Evolutionary conservation across 2,329 filamentous ascomycete genomes (phyloP), one percentile per base, ranked within the genome.

Genomic region (Huntiella abstrusa): DNA sequence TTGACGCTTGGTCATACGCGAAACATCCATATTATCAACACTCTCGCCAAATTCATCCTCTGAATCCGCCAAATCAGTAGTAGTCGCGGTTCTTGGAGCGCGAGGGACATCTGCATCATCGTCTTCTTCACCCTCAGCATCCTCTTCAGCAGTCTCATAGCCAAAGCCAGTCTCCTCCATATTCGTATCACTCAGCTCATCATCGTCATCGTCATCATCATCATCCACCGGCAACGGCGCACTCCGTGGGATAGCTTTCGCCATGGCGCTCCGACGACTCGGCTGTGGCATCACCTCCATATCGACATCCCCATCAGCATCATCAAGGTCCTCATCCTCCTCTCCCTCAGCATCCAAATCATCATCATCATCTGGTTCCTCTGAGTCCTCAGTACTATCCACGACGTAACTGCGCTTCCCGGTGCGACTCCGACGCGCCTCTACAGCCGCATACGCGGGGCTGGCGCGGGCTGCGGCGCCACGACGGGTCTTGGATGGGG

Each of bases 1-100:
- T 55, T 77, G 73, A 16, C 73, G 64, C 54, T 72, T 72, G 4
- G 73, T 77, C 69, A 77, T 72, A 58, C 73, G 74, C 33, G 69
- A 64, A 33, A 75, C 57, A 53, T 75, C 70, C 0, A 67, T 70
- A 4, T 69, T 68, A 37, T 63, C 71, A 33, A 63, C 62, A 54
- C 67, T 71, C 49, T 62, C 66, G 3, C 60, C 64, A 22, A 55
- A 62, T 5, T 62, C 65, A 8, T 60, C 64, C 10, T 59, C 59
- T 7, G 62, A 65, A 22, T 63, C 60, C 7, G 58, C 63, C 0
- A 58, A 58, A 5, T 59, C 59, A 8, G 22, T 2, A 28, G 22
- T 8, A 6, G 22, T 28, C 6, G 22, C 22, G 5, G 22, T 28
- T 8, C 22, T 8, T 28, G 22, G 7, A 8, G 7, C 22, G 3